These are phyloP conservation scores for Ceratopteris richardii DNA, from an alignment of 75 land plant genomes.

Conservation along the genomic window DNA sequence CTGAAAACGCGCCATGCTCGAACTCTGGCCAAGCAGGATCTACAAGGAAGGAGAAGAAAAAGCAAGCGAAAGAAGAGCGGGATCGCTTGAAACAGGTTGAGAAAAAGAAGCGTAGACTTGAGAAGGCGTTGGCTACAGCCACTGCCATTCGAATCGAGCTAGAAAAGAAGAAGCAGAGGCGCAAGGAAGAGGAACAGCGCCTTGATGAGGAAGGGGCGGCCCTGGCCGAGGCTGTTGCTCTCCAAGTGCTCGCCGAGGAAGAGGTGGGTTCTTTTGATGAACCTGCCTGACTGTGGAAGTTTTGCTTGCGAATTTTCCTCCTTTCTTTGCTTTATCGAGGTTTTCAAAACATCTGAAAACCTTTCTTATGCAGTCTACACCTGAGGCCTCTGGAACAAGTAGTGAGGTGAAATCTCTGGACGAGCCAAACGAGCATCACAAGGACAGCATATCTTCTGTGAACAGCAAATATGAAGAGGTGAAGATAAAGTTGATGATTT, in stretches of 20 bases:
- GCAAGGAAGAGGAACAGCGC: slow-evolving; percentile 46
- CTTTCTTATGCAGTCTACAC: no score
- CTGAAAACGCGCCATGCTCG: no score
- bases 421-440: no score
- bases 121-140: slow-evolving; percentile 42
- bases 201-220: slow-evolving; percentile 51
- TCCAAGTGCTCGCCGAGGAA: slow-evolving; percentile 19
- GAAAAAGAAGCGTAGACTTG: slow-evolving; percentile 42
- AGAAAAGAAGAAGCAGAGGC: slow-evolving; percentile 41
- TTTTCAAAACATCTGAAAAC: no score
- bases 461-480: no score
- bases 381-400: no score
- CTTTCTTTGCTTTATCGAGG: no score
- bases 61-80: slow-evolving; percentile 46
- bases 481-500: no score
- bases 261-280: background rate
- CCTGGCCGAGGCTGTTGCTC: slow-evolving; percentile 44
- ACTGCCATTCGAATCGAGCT: slow-evolving; percentile 46
- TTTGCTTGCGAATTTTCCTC: background rate
- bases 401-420: no score
- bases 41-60: slow-evolving; percentile 42
- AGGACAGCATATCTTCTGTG: no score
- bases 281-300: slow-evolving; percentile 8
- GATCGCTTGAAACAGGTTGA: slow-evolving; percentile 42
- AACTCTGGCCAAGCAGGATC: background rate